A percentile compares a stretch with the other conserved stretches of the same genome.
Conservation (phyloP, 2,329 filamentous ascomycete species). For the Pseudopyricularia javanii region DNA sequence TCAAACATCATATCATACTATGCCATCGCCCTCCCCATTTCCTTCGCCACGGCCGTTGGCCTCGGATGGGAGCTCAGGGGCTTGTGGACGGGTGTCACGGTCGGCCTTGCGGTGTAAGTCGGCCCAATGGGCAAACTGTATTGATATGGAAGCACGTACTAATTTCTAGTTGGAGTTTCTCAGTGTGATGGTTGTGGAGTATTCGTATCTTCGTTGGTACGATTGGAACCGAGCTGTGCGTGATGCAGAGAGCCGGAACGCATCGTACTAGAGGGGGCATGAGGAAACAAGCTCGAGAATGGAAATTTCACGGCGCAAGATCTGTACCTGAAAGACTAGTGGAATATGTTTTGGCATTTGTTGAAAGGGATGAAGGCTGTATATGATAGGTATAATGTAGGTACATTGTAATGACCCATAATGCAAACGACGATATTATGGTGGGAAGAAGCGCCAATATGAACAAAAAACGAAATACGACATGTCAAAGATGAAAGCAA, state of each 20-base stretch:
- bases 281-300: no score
- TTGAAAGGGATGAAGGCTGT: no score
- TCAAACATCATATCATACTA: conserved; percentile 84
- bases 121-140: not conserved
- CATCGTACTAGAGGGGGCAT: conserved; percentile 9
- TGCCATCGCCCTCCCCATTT: conserved; percentile 70
- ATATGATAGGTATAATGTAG: no score
- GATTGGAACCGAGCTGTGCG: conserved; percentile 41
- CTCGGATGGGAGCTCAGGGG: conserved; percentile 67
- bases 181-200: conserved; percentile 41
- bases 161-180: conserved; percentile 1
- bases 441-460: no score
- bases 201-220: conserved; percentile 34
- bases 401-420: no score
- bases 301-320: no score
- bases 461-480: no score
- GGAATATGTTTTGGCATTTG: no score
- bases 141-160: not conserved
- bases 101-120: conserved; percentile 53
- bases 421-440: no score
- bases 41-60: conserved; percentile 66
- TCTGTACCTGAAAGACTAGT: no score
- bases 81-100: conserved; percentile 66
- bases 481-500: no score
- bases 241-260: conserved; percentile 40